Conservation (phyloP, 495 filamentous ascomycete genomes). For the Aspergillus funiculosus region DNA sequence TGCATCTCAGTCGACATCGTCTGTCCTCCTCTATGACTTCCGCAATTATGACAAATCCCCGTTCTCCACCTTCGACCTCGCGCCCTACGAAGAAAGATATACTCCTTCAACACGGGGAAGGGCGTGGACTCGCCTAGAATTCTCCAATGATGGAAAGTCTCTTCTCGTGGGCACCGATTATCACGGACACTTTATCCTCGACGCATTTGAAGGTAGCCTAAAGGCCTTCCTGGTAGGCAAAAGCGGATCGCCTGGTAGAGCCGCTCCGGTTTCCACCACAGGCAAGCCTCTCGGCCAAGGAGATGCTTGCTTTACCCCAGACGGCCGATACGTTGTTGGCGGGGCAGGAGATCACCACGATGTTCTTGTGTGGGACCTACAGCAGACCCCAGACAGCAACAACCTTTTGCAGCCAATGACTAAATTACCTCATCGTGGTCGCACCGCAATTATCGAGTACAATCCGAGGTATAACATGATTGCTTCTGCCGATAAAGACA, state of each 20-base stretch:
- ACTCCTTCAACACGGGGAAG: constrained; percentile 44
- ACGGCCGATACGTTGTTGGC: constrained; percentile 80
- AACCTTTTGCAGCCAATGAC: constrained; percentile 58
- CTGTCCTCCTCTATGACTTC: constrained; percentile 84
- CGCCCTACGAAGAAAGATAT: constrained; percentile 52
- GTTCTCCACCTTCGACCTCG: constrained; percentile 77
- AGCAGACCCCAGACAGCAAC: constrained; percentile 43
- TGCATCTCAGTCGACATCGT: constrained; percentile 68
- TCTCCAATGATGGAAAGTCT: constrained; percentile 89
- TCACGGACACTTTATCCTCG: constrained; percentile 77
- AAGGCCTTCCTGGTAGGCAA: constrained; percentile 56
- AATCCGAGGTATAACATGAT: constrained; percentile 89
- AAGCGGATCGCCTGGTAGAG: constrained; percentile 39
- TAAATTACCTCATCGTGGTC: constrained; percentile 58
- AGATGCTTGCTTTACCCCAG: constrained; percentile 81
- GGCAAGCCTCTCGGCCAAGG: constrained; percentile 57
- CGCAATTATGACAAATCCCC: constrained; percentile 88
- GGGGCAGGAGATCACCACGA: constrained; percentile 64
- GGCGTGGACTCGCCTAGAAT: constrained; percentile 81
- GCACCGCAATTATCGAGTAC: constrained; percentile 70
- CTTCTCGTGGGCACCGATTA: constrained; percentile 76
- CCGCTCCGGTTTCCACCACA: constrained; percentile 41
- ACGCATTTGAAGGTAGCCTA: constrained; percentile 77
- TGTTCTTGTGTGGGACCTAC: constrained; percentile 77
- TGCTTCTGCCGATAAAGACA: constrained; percentile 79